Evolutionary conservation across 495 filamentous ascomycete species (phyloP), one percentile per base, ranked within the genome.

Genomic region (Thozetella sp.): DNA sequence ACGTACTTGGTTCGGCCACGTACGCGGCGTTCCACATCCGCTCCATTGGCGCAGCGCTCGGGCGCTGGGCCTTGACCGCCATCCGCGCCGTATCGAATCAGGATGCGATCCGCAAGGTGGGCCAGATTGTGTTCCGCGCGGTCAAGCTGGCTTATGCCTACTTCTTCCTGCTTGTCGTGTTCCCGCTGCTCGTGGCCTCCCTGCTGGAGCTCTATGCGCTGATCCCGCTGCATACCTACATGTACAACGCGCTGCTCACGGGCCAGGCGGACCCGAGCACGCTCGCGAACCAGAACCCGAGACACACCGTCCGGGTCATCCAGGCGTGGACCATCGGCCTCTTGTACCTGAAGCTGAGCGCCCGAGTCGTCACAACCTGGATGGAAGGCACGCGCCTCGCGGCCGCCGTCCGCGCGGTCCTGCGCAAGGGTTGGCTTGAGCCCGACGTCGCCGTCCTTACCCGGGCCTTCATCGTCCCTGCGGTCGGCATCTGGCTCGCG

Each of bases 291-390:
- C 65, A 65, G 50, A 66, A 76, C 15, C 76, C 87, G 26, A 74
- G 75, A 1, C 93, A 97, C 67, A 89, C 91, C 34, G 85, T 98
- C 40, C 90, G 96, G 63, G 82, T 97, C 54, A 86, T 97, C 56
- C 94, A 98, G 70, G 86, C 91, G 64, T 99, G 96, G 93, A 96
- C 93, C 0, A 76, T 98, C 2, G 96, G 96, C 10, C 85, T 98
- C 20, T 82, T 99, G 26, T 97, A 97, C 72, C 83, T 96, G 53
- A 94, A 96, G 59, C 86, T 97, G 73, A 86, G 85, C n/a, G 81
- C 84, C 37, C 90, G 91, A 37, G 68, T 92, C 59, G 80, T 93
- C 50, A 80, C 91, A 51, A 82, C 84, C 65, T 77, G 81, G 40
- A 72, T 87, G 51, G 77, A 72, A 57, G 78, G 80, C 15, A 90